Evolutionary conservation across 1,139 yeast species (phyloP).

Genomic region (Candida sanyaensis): DNA sequence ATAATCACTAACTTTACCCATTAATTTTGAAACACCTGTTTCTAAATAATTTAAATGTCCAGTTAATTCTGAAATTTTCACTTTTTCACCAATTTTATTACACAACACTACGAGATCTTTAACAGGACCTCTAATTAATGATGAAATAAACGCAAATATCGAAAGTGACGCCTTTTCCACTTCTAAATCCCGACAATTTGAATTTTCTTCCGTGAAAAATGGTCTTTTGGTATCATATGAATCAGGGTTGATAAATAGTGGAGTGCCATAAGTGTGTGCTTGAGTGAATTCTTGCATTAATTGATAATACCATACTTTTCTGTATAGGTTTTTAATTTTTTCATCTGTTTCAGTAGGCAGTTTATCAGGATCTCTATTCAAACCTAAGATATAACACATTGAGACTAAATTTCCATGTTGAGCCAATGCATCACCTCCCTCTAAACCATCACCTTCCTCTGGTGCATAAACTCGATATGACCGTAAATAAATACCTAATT

Average conservation of each 20-base stretch:
- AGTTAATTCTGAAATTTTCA: no score
- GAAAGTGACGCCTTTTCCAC: slow-evolving; percentile 18
- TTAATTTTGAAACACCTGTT: no score
- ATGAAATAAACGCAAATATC: slow-evolving; percentile 19
- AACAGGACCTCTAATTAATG: slow-evolving; percentile 18
- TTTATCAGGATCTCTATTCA: slow-evolving; percentile 44
- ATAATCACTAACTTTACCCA: no score
- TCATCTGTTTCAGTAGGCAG: slow-evolving; percentile 21
- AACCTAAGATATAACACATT: slow-evolving; percentile 46
- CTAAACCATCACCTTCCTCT: slow-evolving; percentile 52
- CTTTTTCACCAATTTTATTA: slow-evolving; percentile 7
- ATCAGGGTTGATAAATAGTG: slow-evolving; percentile 29
- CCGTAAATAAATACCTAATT: slow-evolving; percentile 40
- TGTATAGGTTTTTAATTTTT: slow-evolving; percentile 35
- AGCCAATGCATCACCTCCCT: slow-evolving; percentile 43
- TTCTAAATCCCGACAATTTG: slow-evolving; percentile 15
- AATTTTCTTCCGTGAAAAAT: slow-evolving; percentile 13
- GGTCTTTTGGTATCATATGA: slow-evolving; percentile 45
- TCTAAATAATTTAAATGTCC: no score
- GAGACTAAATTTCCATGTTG: slow-evolving; percentile 38
- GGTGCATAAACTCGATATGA: slow-evolving; percentile 50
- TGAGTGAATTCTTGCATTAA: slow-evolving; percentile 33
- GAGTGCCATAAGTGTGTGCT: slow-evolving; percentile 43
- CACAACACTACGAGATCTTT: slow-evolving; percentile 9
- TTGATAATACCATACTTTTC: slow-evolving; percentile 54